Conservation (phyloP, 345 rosid genomes). For the Euphorbia lathyris region DNA sequence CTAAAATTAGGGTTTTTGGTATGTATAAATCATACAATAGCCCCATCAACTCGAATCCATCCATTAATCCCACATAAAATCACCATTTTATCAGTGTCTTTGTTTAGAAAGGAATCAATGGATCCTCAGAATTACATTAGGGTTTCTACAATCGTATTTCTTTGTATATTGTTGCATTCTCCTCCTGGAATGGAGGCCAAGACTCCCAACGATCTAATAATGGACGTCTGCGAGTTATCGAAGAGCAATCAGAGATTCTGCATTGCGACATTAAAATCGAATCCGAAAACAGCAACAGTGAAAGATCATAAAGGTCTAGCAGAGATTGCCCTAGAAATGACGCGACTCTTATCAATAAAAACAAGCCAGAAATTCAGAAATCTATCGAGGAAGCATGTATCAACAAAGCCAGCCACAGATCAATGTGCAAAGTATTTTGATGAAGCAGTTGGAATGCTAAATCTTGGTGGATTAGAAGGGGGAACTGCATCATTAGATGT, state of each 20-base stretch:
- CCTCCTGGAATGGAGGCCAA: constrained; percentile 1
- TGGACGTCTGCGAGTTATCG: background rate
- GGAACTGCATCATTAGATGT: constrained; percentile 19
- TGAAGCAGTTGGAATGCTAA: background rate
- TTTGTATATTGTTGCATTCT: background rate
- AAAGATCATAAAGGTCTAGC: background rate
- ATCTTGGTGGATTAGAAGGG: constrained; percentile 11
- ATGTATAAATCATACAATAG: too few species aligned
- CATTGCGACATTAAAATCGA: background rate
- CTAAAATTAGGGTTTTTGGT: too few species aligned
- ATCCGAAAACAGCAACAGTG: background rate
- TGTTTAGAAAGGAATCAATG: background rate
- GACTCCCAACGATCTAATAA: background rate
- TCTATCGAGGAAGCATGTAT: background rate
- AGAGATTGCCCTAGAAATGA: background rate
- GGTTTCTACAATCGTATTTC: background rate
- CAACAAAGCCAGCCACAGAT: background rate
- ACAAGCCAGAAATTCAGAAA: background rate
- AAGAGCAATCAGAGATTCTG: constrained; percentile 1
- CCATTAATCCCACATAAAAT: too few species aligned
- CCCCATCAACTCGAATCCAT: too few species aligned
- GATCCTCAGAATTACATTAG: background rate
- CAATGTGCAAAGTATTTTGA: constrained; percentile 5
- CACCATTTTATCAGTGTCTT: too few species aligned
- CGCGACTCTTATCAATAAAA: background rate